Percentiles rank a stretch among this genome's conserved stretches.
These are phyloP conservation scores for Yamadazyma jaroonii DNA, from an alignment of 1,139 yeast genomes.

Conservation along the genomic window DNA sequence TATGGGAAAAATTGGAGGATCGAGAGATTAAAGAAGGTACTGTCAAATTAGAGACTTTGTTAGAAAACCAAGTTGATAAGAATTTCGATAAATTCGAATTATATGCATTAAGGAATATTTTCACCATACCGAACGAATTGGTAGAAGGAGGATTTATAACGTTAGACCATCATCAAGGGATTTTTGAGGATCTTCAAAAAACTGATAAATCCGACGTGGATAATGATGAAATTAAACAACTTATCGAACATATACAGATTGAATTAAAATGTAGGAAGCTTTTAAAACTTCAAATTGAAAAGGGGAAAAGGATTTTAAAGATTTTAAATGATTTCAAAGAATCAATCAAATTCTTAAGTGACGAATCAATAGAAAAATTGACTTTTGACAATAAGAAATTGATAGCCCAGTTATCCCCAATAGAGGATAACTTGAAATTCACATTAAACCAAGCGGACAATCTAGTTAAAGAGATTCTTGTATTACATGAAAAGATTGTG, in stretches of 20 bases:
- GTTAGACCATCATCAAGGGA: constrained; percentile 64
- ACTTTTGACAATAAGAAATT: constrained; percentile 27
- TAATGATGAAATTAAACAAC: constrained; percentile 28
- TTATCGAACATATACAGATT: constrained; percentile 41
- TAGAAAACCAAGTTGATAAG: constrained; percentile 77
- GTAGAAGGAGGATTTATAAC: constrained; percentile 65
- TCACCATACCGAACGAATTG: constrained; percentile 69
- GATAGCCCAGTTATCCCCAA: constrained; percentile 44
- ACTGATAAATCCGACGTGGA: constrained; percentile 12
- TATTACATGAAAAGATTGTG: constrained; percentile 31
- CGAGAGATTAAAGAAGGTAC: constrained; percentile 73
- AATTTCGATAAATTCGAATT: constrained; percentile 87
- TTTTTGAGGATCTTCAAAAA: constrained; percentile 26
- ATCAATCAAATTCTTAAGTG: constrained; percentile 27
- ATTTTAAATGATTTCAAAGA: constrained; percentile 29
- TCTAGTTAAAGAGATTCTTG: constrained; percentile 36
- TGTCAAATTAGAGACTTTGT: constrained; percentile 72
- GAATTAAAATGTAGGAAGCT: constrained; percentile 46
- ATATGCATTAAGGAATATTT: constrained; percentile 73
- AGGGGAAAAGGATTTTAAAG: constrained; percentile 33
- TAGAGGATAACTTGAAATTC: constrained; percentile 52
- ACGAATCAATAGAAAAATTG: constrained; percentile 17
- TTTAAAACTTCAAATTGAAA: constrained; percentile 38
- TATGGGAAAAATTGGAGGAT: constrained; percentile 17
- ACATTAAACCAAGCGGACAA: constrained; percentile 40